Evolutionary conservation across 2,329 filamentous ascomycete genomes (phyloP).

Genomic region (Cladorrhinum sp.): DNA sequence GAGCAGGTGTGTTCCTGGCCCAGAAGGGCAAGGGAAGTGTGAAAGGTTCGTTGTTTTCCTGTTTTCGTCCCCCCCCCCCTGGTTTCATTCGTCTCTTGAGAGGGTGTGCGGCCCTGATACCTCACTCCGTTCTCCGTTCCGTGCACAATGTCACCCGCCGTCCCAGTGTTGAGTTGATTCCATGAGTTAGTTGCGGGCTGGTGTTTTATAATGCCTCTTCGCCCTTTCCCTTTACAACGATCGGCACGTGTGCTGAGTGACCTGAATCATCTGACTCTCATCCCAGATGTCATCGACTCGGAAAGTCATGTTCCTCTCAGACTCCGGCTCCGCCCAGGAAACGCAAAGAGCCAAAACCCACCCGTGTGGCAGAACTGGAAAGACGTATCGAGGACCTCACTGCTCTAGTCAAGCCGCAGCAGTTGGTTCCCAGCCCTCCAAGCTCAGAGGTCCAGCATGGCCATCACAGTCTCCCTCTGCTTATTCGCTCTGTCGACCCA

Average conservation of each 20-base stretch:
- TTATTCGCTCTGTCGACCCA: neutral
- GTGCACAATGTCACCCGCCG: too few relatives aligned
- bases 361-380: conserved; percentile 49
- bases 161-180: too few relatives aligned
- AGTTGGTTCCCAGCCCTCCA: neutral
- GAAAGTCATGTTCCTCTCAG: conserved; percentile 46
- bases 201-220: too few relatives aligned
- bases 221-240: too few relatives aligned
- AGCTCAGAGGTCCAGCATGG: too few relatives aligned
- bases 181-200: too few relatives aligned
- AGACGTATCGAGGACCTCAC: conserved; percentile 49
- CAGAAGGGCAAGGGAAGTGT: conserved; percentile 39
- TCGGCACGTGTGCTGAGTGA: neutral
- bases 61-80: neutral
- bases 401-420: conserved; percentile 23
- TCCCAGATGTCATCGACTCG: conserved; percentile 46
- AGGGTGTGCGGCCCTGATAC: too few relatives aligned
- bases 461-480: neutral
- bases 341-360: conserved; percentile 46
- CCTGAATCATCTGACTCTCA: neutral
- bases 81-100: too few relatives aligned
- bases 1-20: conserved; percentile 46
- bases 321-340: conserved; percentile 46
- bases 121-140: too few relatives aligned
- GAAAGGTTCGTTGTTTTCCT: conserved; percentile 42